Evolutionary conservation across 2,329 filamentous ascomycete genomes (phyloP).

Genomic region (Colletotrichum horii): DNA sequence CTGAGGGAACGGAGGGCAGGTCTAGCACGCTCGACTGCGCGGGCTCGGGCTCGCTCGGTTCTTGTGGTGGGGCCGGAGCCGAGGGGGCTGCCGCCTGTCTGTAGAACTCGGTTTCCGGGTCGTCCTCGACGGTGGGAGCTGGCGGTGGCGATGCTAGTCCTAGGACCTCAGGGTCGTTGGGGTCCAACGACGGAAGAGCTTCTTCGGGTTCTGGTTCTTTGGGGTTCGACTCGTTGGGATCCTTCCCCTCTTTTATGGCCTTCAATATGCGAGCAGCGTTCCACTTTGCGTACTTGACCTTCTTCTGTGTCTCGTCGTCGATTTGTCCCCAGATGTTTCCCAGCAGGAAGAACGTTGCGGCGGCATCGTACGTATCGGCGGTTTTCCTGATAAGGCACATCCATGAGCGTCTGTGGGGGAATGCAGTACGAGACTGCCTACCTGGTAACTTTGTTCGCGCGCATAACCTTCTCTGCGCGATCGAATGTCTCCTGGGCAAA

Average conservation of each 20-base stretch:
- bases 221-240: slow-evolving; percentile 92
- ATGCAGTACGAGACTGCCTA: background rate
- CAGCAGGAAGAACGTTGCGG: slow-evolving; percentile 90
- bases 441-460: slow-evolving; percentile 81
- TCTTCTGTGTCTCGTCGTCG: slow-evolving; percentile 78
- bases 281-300: slow-evolving; percentile 97
- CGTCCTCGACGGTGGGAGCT: slow-evolving; percentile 58
- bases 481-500: slow-evolving; percentile 90
- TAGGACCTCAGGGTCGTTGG: slow-evolving; percentile 69
- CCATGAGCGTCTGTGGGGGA: background rate
- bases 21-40: slow-evolving; percentile 4
- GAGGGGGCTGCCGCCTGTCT: slow-evolving; percentile 28
- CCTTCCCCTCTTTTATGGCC: slow-evolving; percentile 87
- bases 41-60: slow-evolving; percentile 22
- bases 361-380: slow-evolving; percentile 90
- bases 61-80: slow-evolving; percentile 26
- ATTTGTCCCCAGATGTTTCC: slow-evolving; percentile 81
- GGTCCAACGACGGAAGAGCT: slow-evolving; percentile 56
- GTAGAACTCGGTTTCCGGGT: slow-evolving; percentile 45
- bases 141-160: slow-evolving; percentile 45
- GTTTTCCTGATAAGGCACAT: slow-evolving; percentile 68
- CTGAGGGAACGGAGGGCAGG: slow-evolving; percentile 19
- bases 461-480: slow-evolving; percentile 81
- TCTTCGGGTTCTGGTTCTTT: slow-evolving; percentile 56
- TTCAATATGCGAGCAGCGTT: slow-evolving; percentile 90